Conservation (phyloP, 805 yeast genomes). For the Barnettozyma siamensis region DNA sequence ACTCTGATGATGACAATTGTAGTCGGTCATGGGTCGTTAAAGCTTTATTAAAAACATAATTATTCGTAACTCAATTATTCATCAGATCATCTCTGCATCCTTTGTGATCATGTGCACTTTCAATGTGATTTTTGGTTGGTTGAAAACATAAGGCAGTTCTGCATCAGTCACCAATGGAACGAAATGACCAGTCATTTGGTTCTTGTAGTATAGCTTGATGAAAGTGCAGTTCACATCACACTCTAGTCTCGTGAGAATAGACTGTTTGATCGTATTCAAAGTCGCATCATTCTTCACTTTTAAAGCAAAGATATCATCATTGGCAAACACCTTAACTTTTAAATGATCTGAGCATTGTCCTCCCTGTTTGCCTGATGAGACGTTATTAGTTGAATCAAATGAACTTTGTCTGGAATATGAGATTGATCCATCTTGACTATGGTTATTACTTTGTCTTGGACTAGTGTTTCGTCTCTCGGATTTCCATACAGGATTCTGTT, state of each 20-base stretch:
- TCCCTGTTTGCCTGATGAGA: background rate
- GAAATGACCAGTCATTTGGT: slow-evolving; percentile 12
- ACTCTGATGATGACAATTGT: too few relatives aligned
- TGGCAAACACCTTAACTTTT: slow-evolving; percentile 21
- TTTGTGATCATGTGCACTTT: slow-evolving; percentile 11
- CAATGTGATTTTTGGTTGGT: slow-evolving; percentile 10
- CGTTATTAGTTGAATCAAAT: background rate
- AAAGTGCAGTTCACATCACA: slow-evolving; percentile 10
- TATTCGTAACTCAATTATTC: background rate
- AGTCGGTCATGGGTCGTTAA: too few relatives aligned
- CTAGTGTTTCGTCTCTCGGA: slow-evolving; percentile 1
- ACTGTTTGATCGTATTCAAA: slow-evolving; percentile 11
- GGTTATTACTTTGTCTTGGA: background rate
- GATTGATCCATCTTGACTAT: background rate
- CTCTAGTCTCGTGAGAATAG: slow-evolving; percentile 23
- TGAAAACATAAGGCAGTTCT: slow-evolving; percentile 17
- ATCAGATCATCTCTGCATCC: slow-evolving; percentile 1
- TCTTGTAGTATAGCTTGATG: slow-evolving; percentile 18
- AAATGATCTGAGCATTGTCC: slow-evolving; percentile 1
- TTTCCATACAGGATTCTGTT: slow-evolving; percentile 1
- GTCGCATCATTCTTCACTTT: slow-evolving; percentile 8
- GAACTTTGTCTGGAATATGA: background rate
- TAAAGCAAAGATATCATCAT: slow-evolving; percentile 25
- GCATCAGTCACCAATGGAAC: slow-evolving; percentile 17
- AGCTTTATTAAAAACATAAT: background rate